Evolutionary conservation across 441 rosid genomes (phyloP).

Genomic region (Jatropha multifida): DNA sequence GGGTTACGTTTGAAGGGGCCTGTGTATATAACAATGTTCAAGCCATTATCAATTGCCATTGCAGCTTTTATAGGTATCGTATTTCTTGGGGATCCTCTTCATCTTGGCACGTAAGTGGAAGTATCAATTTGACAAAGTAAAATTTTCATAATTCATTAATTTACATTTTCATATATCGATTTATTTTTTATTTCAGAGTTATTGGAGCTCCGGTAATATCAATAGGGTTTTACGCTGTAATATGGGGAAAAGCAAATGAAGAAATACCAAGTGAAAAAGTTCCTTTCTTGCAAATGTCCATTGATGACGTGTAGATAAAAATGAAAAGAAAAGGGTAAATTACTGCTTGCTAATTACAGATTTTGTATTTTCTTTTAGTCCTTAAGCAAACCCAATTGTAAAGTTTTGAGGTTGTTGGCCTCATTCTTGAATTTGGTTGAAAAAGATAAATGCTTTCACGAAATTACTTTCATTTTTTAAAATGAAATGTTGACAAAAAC

Average conservation of each 20-base stretch:
- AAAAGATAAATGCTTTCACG: no score
- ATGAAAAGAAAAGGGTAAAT: no score
- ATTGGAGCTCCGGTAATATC: constrained; percentile 39
- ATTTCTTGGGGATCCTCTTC: constrained; percentile 52
- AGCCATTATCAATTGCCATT: constrained; percentile 55
- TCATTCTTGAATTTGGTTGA: neutral
- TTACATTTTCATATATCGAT: no score
- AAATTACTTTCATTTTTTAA: no score
- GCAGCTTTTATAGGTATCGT: constrained; percentile 59
- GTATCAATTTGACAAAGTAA: no score
- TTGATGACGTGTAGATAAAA: neutral
- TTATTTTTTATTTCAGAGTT: constrained; percentile 28
- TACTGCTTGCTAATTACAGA: neutral
- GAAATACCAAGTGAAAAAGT: neutral
- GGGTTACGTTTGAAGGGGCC: constrained; percentile 66
- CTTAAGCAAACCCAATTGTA: no score
- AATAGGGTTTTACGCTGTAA: constrained; percentile 38
- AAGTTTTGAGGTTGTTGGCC: no score
- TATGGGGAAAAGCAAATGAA: constrained; percentile 44
- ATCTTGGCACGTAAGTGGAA: constrained; percentile 49
- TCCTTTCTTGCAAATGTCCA: neutral
- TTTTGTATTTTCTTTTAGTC: neutral
- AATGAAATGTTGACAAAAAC: no score
- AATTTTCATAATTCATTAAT: no score
- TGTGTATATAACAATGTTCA: constrained; percentile 61